A percentile compares a stretch with the other conserved stretches of the same genome.
Conservation (phyloP, 2,329 filamentous ascomycete species). For the Trichoderma sp. region DNA sequence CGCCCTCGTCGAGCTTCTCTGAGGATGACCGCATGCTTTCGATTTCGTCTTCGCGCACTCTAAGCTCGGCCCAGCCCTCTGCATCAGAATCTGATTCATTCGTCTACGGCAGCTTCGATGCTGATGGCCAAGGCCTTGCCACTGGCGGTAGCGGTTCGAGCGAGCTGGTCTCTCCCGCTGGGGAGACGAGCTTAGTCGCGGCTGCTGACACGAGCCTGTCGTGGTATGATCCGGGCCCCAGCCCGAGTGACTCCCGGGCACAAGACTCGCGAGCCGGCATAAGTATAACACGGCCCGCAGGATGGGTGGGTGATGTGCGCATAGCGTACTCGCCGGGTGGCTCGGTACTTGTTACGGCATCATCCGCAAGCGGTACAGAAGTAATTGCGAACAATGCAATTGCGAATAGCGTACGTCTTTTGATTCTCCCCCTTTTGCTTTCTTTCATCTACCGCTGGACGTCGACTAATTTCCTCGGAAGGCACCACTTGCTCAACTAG, state of each 20-base stretch:
- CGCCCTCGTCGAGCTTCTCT: conserved; percentile 50
- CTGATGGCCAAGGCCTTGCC: background rate
- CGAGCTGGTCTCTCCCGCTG: conserved; percentile 6
- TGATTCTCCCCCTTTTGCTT: background rate
- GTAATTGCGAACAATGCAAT: conserved; percentile 26
- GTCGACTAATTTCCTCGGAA: conserved; percentile 30
- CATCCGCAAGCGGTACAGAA: background rate
- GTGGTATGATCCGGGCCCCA: conserved; percentile 19
- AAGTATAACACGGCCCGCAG: background rate
- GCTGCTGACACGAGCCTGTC: background rate
- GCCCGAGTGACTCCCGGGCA: background rate
- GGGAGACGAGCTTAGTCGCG: background rate
- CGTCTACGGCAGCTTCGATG: background rate
- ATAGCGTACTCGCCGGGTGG: conserved; percentile 4
- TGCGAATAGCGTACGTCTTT: conserved; percentile 28
- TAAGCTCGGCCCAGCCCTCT: conserved; percentile 22
- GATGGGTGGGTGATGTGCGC: background rate
- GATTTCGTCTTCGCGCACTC: conserved; percentile 28
- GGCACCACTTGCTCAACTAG: conserved; percentile 24
- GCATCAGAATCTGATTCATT: background rate
- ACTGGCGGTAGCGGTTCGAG: conserved; percentile 13
- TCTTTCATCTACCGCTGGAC: background rate
- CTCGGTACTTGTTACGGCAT: background rate
- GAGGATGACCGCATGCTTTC: conserved; percentile 51
- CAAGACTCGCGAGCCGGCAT: background rate